These are phyloP conservation scores for Umbellularia californica DNA, from an alignment of 164 flowering plant genomes.

Conservation along the genomic window DNA sequence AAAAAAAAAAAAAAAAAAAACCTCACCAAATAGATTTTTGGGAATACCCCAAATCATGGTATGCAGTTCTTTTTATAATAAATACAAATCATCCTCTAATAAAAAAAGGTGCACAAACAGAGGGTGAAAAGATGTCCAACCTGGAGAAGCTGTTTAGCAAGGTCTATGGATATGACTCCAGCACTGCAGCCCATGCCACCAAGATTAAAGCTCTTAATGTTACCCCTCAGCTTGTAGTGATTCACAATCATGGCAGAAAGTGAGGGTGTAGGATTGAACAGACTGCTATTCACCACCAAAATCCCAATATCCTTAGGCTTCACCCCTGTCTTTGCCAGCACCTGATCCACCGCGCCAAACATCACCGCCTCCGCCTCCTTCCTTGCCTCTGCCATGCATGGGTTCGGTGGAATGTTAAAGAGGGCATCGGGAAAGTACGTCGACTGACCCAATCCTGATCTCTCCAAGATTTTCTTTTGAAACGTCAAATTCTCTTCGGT, in stretches of 20 bases:
- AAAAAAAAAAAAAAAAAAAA: no score
- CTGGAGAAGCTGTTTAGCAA: slow-evolving; percentile 69
- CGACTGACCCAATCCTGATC: slow-evolving; percentile 66
- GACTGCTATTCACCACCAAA: slow-evolving; percentile 64
- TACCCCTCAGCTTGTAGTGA: slow-evolving; percentile 77
- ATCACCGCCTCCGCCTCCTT: slow-evolving; percentile 67
- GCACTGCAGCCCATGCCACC: slow-evolving; percentile 93
- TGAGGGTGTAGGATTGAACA: slow-evolving; percentile 80
- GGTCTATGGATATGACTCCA: slow-evolving; percentile 68
- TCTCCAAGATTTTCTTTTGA: slow-evolving; percentile 57
- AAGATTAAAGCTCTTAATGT: slow-evolving; percentile 54
- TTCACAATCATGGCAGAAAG: slow-evolving; percentile 74
- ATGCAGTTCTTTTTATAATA: neutral
- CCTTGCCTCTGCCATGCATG: slow-evolving; percentile 70
- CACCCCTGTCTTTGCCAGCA: slow-evolving; percentile 47
- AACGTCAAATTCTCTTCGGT: slow-evolving; percentile 51
- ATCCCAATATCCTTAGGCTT: slow-evolving; percentile 71
- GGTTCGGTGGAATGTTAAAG: slow-evolving; percentile 61
- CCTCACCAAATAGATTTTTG: no score
- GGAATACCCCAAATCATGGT: neutral
- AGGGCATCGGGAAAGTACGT: slow-evolving; percentile 73
- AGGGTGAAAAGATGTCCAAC: slow-evolving; percentile 18
- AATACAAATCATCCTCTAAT: no score
- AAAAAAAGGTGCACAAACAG: neutral
- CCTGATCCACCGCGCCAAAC: slow-evolving; percentile 72